phyloP scores from a whole-genome alignment of 2,329 filamentous ascomycete species.

The Incumbomyces lentus region DNA sequence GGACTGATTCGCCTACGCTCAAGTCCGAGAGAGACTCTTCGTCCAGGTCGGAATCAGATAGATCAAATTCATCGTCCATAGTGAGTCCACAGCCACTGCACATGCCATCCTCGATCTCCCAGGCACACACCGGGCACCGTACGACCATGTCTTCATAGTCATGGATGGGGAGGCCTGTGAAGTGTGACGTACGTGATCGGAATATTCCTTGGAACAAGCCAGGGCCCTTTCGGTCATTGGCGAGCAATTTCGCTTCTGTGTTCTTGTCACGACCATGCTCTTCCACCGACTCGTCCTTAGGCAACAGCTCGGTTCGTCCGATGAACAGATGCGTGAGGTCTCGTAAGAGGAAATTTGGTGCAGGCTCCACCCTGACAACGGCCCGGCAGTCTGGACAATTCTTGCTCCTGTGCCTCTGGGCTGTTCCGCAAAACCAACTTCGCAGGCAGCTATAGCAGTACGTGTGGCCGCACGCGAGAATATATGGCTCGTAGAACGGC shows the following conservation, averaged over 20 bases:
- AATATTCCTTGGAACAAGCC: slow-evolving; percentile 57
- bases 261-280: slow-evolving; percentile 48
- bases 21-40: background rate
- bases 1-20: background rate
- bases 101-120: slow-evolving; percentile 52
- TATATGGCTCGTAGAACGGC: slow-evolving; percentile 60
- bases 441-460: slow-evolving; percentile 53
- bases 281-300: slow-evolving; percentile 51
- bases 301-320: slow-evolving; percentile 49
- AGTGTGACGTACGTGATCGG: slow-evolving; percentile 22
- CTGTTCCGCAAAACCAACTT: slow-evolving; percentile 26
- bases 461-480: slow-evolving; percentile 57
- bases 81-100: slow-evolving; percentile 48
- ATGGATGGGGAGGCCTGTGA: slow-evolving; percentile 31
- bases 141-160: slow-evolving; percentile 50
- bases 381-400: slow-evolving; percentile 60
- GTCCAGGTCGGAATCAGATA: slow-evolving; percentile 6
- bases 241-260: slow-evolving; percentile 50
- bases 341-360: slow-evolving; percentile 55
- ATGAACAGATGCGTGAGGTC: slow-evolving; percentile 56
- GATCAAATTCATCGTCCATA: slow-evolving; percentile 16
- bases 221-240: slow-evolving; percentile 48
- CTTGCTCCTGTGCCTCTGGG: slow-evolving; percentile 30
- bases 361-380: slow-evolving; percentile 47
- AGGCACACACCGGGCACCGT: slow-evolving; percentile 52